Conservation (phyloP, 495 filamentous ascomycete species). For the Aspergillus avenaceus region DNA sequence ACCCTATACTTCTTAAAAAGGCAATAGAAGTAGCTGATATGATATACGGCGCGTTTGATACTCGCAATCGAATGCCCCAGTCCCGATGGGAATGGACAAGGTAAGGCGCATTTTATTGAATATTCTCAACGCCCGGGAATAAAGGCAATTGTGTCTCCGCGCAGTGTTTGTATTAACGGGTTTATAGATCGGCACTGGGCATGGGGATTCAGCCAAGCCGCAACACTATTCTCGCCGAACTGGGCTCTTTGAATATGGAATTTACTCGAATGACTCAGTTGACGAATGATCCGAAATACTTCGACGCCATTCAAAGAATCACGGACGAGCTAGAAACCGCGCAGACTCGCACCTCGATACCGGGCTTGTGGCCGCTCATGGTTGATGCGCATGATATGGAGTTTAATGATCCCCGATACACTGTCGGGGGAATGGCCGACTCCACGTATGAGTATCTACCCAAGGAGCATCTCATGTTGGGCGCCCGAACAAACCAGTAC, state of each 20-base stretch:
- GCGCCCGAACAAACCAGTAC: conserved; percentile 75
- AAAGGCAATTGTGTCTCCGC: neutral
- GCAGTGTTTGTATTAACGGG: conserved; percentile 8
- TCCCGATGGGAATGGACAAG: conserved; percentile 50
- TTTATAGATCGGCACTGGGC: conserved; percentile 31
- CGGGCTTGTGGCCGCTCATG: conserved; percentile 78
- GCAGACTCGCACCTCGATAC: conserved; percentile 64
- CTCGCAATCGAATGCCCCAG: conserved; percentile 88
- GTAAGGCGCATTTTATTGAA: conserved; percentile 11
- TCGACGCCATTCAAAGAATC: conserved; percentile 88
- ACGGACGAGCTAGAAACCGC: conserved; percentile 71
- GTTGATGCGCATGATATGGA: conserved; percentile 57
- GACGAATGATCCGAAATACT: conserved; percentile 81
- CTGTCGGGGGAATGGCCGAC: conserved; percentile 84
- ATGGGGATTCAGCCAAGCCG: conserved; percentile 35
- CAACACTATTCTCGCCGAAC: conserved; percentile 64
- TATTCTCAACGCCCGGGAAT: neutral
- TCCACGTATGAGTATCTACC: conserved; percentile 95
- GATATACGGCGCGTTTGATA: conserved; percentile 89
- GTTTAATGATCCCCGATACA: conserved; percentile 55
- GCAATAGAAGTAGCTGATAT: conserved; percentile 84
- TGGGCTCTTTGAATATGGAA: conserved; percentile 85
- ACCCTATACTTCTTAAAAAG: conserved; percentile 71
- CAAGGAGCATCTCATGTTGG: conserved; percentile 75
- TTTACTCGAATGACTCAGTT: conserved; percentile 92